A percentile compares a stretch with the other conserved stretches of the same genome.
These are phyloP conservation scores for Larix sibirica DNA, from an alignment of 83 land plant genomes.

Conservation along the genomic window DNA sequence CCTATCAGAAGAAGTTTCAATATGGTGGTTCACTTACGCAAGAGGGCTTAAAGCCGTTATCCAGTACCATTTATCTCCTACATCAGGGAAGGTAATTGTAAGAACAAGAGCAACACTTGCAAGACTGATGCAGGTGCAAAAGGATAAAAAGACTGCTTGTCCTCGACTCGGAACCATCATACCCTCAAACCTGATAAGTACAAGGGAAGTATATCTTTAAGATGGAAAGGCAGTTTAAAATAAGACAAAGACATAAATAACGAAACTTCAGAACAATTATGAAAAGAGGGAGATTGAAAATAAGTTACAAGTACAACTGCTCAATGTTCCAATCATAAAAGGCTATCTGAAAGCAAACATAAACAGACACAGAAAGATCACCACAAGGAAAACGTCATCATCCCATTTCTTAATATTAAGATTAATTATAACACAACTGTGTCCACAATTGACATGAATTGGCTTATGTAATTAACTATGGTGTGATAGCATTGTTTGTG, in stretches of 20 bases:
- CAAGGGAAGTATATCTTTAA: constrained; percentile 4
- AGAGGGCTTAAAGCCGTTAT: constrained; percentile 83
- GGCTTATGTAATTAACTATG: not conserved
- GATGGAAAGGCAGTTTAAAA: not conserved
- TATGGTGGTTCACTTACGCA: constrained; percentile 61
- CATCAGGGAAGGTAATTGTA: constrained; percentile 85
- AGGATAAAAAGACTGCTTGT: constrained; percentile 91
- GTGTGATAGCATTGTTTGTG: not conserved
- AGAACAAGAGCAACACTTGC: constrained; percentile 93
- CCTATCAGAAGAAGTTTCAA: not conserved
- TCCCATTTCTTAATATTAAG: not conserved
- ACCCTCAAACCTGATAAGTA: constrained; percentile 83
- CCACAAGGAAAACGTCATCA: not conserved
- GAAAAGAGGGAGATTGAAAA: not conserved
- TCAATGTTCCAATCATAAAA: not conserved
- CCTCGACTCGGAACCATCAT: constrained; percentile 91
- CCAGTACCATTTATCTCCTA: constrained; percentile 91
- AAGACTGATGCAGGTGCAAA: constrained; percentile 95
- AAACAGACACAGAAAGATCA: not conserved
- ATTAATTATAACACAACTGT: not conserved
- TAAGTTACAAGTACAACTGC: not conserved
- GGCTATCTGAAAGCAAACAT: not conserved
- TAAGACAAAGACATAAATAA: not conserved
- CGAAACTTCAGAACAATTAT: not conserved
- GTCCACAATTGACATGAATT: not conserved